phyloP scores from a whole-genome alignment of 2,329 filamentous ascomycete genomes.

The Aspergillus proliferans region DNA sequence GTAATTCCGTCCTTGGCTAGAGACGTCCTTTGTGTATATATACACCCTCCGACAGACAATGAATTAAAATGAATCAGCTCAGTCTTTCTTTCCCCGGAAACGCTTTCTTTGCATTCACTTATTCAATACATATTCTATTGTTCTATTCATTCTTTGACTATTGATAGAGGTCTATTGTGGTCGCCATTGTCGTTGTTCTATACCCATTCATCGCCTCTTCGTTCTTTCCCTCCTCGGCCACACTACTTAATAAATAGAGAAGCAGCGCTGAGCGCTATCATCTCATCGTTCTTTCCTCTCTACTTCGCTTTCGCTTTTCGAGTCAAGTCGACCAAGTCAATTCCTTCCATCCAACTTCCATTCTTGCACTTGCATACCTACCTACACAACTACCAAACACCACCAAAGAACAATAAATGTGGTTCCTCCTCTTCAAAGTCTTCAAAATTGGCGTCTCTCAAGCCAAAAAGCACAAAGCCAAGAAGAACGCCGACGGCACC shows the following conservation, averaged over 20 bases:
- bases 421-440: slow-evolving; percentile 23
- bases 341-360: too few species aligned
- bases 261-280: neutral
- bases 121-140: neutral
- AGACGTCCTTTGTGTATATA: neutral
- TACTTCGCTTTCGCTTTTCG: too few species aligned
- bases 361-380: neutral
- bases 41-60: neutral
- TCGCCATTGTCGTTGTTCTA: neutral
- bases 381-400: slow-evolving; percentile 1
- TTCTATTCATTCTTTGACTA: neutral
- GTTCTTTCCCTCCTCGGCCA: neutral
- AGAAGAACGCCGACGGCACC: slow-evolving; percentile 11
- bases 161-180: neutral
- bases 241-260: neutral
- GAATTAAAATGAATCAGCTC: neutral
- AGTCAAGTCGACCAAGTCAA: too few species aligned
- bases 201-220: neutral
- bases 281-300: neutral
- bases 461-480: slow-evolving; percentile 26
- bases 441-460: slow-evolving; percentile 22
- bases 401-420: slow-evolving; percentile 17
- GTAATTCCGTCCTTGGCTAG: neutral
- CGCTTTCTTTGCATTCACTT: neutral
- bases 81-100: neutral